These are phyloP conservation scores for Fraxinus nigra DNA, from an alignment of 305 asterid species.

Conservation along the genomic window DNA sequence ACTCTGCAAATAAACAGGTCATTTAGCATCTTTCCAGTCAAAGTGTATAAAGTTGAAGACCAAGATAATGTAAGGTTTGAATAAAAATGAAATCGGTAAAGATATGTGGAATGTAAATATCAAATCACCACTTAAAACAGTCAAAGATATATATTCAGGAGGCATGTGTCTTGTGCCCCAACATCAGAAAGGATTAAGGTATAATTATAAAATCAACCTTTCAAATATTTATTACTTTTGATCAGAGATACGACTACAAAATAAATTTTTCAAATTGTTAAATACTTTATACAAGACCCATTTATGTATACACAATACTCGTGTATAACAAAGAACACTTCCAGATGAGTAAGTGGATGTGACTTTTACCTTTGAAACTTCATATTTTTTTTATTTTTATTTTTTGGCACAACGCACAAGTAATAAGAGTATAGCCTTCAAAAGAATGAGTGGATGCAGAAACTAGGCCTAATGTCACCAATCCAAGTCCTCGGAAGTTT, in stretches of 20 bases:
- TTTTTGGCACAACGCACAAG: not conserved
- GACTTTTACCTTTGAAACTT: not conserved
- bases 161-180: not conserved
- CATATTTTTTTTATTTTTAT: not conserved
- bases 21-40: not conserved
- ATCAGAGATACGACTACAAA: not conserved
- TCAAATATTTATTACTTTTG: not conserved
- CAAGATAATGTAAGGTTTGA: slow-evolving; percentile 2
- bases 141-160: not conserved
- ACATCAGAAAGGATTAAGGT: not conserved
- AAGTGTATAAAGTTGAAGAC: not conserved
- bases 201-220: not conserved
- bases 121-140: slow-evolving; percentile 9
- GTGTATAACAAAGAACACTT: not conserved
- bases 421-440: not conserved
- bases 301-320: not conserved
- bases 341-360: not conserved
- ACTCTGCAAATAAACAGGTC: not conserved
- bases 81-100: not conserved
- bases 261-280: not conserved
- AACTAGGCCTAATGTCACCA: slow-evolving; percentile 6
- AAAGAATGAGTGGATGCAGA: not conserved
- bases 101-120: slow-evolving; percentile 10
- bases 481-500: not conserved
- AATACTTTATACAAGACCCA: not conserved